A percentile compares a stretch with the other conserved stretches of the same genome.
These are phyloP conservation scores for Colletotrichum sp. DNA, from an alignment of 2,329 filamentous ascomycete genomes.

Conservation along the genomic window DNA sequence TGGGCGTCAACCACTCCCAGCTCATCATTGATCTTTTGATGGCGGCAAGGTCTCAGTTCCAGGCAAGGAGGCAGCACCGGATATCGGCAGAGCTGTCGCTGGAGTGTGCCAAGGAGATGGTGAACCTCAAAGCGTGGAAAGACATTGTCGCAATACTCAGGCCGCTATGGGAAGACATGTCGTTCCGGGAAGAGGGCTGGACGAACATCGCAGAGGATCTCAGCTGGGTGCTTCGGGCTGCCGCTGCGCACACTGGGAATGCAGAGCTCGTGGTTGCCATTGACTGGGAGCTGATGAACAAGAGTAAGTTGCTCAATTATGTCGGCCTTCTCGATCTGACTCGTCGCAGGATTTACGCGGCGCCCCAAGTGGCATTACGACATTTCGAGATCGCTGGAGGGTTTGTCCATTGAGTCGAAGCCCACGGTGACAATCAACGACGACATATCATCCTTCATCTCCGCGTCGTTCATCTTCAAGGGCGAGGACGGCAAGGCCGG, in stretches of 20 bases:
- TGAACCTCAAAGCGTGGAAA: conserved; percentile 54
- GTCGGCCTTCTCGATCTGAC: conserved; percentile 23
- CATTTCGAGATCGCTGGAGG: conserved; percentile 61
- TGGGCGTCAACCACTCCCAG: conserved; percentile 59
- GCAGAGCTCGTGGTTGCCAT: conserved; percentile 64
- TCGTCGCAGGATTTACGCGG: conserved; percentile 51
- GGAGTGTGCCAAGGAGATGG: conserved; percentile 62
- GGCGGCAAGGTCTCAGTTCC: conserved; percentile 58
- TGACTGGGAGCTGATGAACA: conserved; percentile 70
- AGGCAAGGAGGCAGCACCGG: conserved; percentile 57
- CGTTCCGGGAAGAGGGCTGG: conserved; percentile 66
- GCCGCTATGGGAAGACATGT: conserved; percentile 62
- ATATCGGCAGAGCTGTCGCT: conserved; percentile 61
- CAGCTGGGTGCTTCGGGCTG: conserved; percentile 64
- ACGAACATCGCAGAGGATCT: conserved; percentile 63
- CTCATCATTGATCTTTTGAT: conserved; percentile 59
- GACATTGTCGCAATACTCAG: conserved; percentile 58
- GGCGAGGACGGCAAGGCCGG: conserved; percentile 66
- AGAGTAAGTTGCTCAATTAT: conserved; percentile 46
- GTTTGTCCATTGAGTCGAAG: conserved; percentile 45
- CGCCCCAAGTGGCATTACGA: conserved; percentile 67
- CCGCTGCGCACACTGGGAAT: conserved; percentile 56
- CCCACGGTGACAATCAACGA: conserved; percentile 58
- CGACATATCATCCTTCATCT: conserved; percentile 58
- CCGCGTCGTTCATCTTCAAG: conserved; percentile 62